Conservation (phyloP, 352 stramenopile genomes). For the Thraustotheca clavata region DNA sequence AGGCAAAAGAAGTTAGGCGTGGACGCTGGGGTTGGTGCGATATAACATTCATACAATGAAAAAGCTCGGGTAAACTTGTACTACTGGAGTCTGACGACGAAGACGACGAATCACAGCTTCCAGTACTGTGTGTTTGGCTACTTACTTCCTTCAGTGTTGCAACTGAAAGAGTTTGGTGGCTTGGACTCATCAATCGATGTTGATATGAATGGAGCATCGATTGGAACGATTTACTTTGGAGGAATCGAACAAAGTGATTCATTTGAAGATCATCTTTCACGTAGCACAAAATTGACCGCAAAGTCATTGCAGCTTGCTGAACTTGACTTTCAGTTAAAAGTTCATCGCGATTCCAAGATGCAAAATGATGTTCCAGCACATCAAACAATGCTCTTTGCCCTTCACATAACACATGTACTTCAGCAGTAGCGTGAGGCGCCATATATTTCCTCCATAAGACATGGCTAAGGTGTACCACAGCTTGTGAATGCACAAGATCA, state of each 20-base stretch:
- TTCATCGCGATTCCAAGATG: neutral
- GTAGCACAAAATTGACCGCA: conserved; percentile 46
- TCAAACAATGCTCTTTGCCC: conserved; percentile 41
- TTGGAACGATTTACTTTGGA: conserved; percentile 73
- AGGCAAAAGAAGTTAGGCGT: conserved; percentile 21
- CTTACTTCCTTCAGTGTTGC: conserved; percentile 25
- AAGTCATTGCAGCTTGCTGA: conserved; percentile 27
- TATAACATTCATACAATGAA: conserved; percentile 81
- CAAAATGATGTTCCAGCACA: conserved; percentile 41
- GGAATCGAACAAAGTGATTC: conserved; percentile 84
- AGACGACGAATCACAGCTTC: conserved; percentile 22
- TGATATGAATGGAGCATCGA: conserved; percentile 66
- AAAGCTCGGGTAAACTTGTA: conserved; percentile 79
- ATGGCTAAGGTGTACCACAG: conserved; percentile 12
- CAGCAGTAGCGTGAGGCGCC: conserved; percentile 27
- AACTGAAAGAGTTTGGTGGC: conserved; percentile 25
- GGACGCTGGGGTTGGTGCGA: conserved; percentile 71
- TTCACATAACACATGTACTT: conserved; percentile 65
- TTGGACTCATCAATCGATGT: conserved; percentile 61
- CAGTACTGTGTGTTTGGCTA: neutral
- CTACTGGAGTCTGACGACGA: conserved; percentile 66
- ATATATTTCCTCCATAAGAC: conserved; percentile 17
- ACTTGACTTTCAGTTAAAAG: conserved; percentile 24
- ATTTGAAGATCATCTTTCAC: conserved; percentile 75
- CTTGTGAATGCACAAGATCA: neutral